phyloP scores from a whole-genome alignment of 192 early-diverging fungal species.

The Rhizoclosmatium sp. region DNA sequence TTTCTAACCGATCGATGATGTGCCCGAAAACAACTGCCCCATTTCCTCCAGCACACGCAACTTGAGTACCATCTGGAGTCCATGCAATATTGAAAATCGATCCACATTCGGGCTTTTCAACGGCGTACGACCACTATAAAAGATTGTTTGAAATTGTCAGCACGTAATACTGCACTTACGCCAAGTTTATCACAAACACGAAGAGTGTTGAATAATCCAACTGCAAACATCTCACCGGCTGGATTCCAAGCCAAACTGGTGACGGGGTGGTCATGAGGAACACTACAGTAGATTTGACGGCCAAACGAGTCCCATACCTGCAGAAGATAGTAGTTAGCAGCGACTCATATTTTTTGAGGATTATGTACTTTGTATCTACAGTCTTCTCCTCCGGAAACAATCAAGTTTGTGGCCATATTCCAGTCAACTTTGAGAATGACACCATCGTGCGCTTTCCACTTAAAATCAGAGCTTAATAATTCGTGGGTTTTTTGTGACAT shows the following conservation, averaged over 20 bases:
- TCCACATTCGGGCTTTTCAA: constrained; percentile 58
- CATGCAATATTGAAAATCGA: constrained; percentile 66
- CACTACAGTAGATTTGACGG: constrained; percentile 59
- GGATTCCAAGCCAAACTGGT: constrained; percentile 66
- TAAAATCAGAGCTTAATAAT: constrained; percentile 7
- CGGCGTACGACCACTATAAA: constrained; percentile 61
- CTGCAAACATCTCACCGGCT: constrained; percentile 67
- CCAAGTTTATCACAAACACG: constrained; percentile 66
- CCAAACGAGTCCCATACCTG: constrained; percentile 68
- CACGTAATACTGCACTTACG: constrained; percentile 19
- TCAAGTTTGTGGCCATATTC: constrained; percentile 62
- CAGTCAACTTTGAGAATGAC: constrained; percentile 64
- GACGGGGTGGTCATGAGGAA: constrained; percentile 58
- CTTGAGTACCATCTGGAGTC: constrained; percentile 67
- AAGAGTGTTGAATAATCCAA: constrained; percentile 60
- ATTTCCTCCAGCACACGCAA: constrained; percentile 62
- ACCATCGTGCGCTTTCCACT: constrained; percentile 72
- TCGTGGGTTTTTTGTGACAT: not conserved
- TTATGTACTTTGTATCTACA: constrained; percentile 61
- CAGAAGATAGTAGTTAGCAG: not conserved
- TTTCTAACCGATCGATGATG: constrained; percentile 52
- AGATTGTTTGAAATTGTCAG: not conserved
- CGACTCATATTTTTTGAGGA: not conserved
- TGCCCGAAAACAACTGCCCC: constrained; percentile 65
- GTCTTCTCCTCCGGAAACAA: constrained; percentile 70